Evolutionary conservation across 305 asterid genomes (phyloP).

Genomic region (Andrographis paniculata): DNA sequence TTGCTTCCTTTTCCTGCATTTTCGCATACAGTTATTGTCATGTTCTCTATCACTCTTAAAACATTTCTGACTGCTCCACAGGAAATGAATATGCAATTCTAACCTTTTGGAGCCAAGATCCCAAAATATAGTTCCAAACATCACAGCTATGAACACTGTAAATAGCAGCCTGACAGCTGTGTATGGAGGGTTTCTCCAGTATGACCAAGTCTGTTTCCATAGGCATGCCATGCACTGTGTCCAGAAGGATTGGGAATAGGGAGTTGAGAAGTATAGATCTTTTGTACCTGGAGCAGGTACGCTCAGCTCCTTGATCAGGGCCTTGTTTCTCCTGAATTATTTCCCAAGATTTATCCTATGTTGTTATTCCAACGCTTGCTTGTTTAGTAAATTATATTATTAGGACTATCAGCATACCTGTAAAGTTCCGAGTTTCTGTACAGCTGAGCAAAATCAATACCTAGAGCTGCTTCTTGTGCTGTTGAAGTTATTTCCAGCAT

Average conservation of each 20-base stretch:
- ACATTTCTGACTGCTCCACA: neutral
- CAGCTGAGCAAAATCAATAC: constrained; percentile 50
- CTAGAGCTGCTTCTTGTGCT: constrained; percentile 60
- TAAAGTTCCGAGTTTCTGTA: constrained; percentile 65
- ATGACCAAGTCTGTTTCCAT: constrained; percentile 80
- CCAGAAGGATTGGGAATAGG: constrained; percentile 57
- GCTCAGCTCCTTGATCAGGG: constrained; percentile 52
- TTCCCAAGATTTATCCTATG: neutral
- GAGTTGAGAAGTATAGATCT: constrained; percentile 48
- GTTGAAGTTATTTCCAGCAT: constrained; percentile 77
- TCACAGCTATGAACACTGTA: constrained; percentile 55
- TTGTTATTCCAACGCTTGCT: constrained; percentile 4
- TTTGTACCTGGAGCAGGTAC: constrained; percentile 48
- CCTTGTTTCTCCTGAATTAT: constrained; percentile 67
- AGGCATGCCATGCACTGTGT: constrained; percentile 72
- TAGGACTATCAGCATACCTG: constrained; percentile 25
- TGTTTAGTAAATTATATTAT: neutral
- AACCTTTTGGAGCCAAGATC: constrained; percentile 70
- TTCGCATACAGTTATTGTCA: constrained; percentile 1
- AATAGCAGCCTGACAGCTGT: constrained; percentile 68
- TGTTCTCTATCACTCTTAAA: neutral
- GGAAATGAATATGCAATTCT: constrained; percentile 1
- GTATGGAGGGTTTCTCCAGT: constrained; percentile 82
- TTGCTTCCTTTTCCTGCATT: constrained; percentile 43
- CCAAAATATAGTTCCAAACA: constrained; percentile 91